A percentile compares a stretch with the other conserved stretches of the same genome.
These are phyloP conservation scores for Elsinoe arachidis DNA, from an alignment of 2,329 filamentous ascomycete genomes.

Conservation along the genomic window DNA sequence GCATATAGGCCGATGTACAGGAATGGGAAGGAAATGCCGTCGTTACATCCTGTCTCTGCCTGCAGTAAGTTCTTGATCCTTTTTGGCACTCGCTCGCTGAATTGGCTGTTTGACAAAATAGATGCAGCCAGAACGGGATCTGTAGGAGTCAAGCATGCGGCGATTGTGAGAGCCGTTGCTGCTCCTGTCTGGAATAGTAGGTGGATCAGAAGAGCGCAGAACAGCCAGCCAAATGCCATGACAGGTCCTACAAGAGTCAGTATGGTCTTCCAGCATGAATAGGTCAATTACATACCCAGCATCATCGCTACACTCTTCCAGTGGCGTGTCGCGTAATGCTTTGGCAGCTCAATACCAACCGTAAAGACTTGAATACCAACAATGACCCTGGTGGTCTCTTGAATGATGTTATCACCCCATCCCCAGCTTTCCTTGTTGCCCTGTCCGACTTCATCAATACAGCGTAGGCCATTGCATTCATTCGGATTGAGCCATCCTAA, in stretches of 20 bases:
- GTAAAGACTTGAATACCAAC: constrained; percentile 37
- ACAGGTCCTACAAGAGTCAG: constrained; percentile 34
- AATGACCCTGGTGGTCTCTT: constrained; percentile 36
- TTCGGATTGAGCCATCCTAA: constrained; percentile 34
- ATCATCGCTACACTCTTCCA: constrained; percentile 44
- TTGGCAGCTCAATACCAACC: constrained; percentile 30
- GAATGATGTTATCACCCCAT: constrained; percentile 35
- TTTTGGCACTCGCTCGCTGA: constrained; percentile 44
- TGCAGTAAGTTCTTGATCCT: constrained; percentile 44
- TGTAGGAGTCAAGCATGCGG: constrained; percentile 48
- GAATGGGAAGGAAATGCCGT: constrained; percentile 49
- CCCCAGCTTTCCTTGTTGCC: constrained; percentile 30
- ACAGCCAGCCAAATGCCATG: constrained; percentile 43
- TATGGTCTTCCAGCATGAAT: neutral
- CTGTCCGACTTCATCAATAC: constrained; percentile 14
- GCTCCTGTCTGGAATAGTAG: constrained; percentile 39
- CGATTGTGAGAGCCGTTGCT: constrained; percentile 42
- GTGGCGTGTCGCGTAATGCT: constrained; percentile 41
- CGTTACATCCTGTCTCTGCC: constrained; percentile 49
- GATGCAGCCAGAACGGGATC: constrained; percentile 49
- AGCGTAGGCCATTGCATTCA: constrained; percentile 27
- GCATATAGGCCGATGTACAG: constrained; percentile 45
- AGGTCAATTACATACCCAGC: constrained; percentile 22
- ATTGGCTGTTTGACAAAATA: constrained; percentile 46
- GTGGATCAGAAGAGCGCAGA: constrained; percentile 40